Base-by-base conservation (phyloP, 495 filamentous ascomycete genomes). In the Daldinia bambusicola region DNA sequence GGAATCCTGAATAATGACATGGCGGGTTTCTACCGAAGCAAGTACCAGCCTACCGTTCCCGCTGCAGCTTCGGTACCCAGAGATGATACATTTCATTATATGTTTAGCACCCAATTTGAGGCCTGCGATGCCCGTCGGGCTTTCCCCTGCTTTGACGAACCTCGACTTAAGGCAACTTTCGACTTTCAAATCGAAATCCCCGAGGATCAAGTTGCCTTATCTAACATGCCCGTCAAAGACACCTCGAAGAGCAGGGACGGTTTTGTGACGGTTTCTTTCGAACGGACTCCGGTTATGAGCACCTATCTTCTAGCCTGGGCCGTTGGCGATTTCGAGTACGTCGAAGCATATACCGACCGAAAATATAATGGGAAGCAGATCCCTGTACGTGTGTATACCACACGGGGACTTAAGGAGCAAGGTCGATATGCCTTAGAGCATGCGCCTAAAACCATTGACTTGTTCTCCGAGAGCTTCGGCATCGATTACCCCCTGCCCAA, bases 241-340 rank as follows among this genome's bases (percentile, higher is more conserved):
- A 83, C 86, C 57, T 88, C 84, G 72, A 80, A 88, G 70, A 84
- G 82, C 58, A 87, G 85, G 43, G 77, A 86, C 31, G 90, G 89
- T 6, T 84, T 91, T 63, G 93, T 97, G 79, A 80, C 89, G 10
- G 92, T 98, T 14, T 86, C 88, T 0, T 99, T 99, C 72, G 92
- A 97, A 68, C 87, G 85, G 57, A 94, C 91, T 12, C 95, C 95
- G 0, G 84, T 93, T 63, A 99, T 99, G 95, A 97, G 93, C 78
- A 97, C 95, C n/a, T 97, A 97, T 80, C 89, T 99, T 32, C 83
- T 97, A 30, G 95, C 95, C 14, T 99, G 95, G 95, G 95, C 95
- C 20, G 87, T 97, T 63, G 95, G 96, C 66, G 95, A 98, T 76
- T 97, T 99, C 66, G 95, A 97, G 78, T 97, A 97, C 75, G 88